These are phyloP conservation scores for Magnusiomyces suaveolens DNA, from an alignment of 1,139 yeast species.

Conservation along the genomic window DNA sequence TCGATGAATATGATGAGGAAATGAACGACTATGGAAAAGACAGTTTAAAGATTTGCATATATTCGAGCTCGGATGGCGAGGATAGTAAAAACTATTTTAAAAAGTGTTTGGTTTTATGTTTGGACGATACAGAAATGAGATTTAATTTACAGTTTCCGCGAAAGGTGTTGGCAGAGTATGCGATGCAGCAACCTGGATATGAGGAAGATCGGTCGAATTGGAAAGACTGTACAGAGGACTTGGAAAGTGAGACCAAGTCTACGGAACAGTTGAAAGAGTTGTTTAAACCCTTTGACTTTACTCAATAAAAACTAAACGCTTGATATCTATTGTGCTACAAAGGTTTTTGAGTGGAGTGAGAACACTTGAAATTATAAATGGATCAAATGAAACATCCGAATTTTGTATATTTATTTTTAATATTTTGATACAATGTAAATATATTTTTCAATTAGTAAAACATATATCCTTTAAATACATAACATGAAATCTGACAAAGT, in stretches of 20 bases:
- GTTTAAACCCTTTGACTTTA: constrained; percentile 41
- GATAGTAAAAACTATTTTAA: constrained; percentile 8
- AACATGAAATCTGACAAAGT: too few relatives aligned
- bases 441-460: too few relatives aligned
- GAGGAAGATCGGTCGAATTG: constrained; percentile 51
- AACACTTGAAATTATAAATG: too few relatives aligned
- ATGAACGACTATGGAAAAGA: constrained; percentile 10
- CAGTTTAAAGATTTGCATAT: constrained; percentile 18
- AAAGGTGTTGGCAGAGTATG: constrained; percentile 54
- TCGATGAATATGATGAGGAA: constrained; percentile 4
- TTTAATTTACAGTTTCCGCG: constrained; percentile 75
- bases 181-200: constrained; percentile 20
- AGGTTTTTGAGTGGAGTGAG: too few relatives aligned
- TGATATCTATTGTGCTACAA: background rate
- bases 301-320: constrained; percentile 10
- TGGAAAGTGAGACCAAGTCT: constrained; percentile 39
- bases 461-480: too few relatives aligned
- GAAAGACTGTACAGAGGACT: constrained; percentile 63
- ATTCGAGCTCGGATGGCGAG: constrained; percentile 1
- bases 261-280: constrained; percentile 19
- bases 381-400: too few relatives aligned
- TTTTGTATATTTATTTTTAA: too few relatives aligned
- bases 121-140: constrained; percentile 8
- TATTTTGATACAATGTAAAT: too few relatives aligned
- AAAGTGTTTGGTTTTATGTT: constrained; percentile 5